A percentile compares a stretch with the other conserved stretches of the same genome.
phyloP scores from a whole-genome alignment of 352 stramenopile genomes.

The Pythium pyrilobum region DNA sequence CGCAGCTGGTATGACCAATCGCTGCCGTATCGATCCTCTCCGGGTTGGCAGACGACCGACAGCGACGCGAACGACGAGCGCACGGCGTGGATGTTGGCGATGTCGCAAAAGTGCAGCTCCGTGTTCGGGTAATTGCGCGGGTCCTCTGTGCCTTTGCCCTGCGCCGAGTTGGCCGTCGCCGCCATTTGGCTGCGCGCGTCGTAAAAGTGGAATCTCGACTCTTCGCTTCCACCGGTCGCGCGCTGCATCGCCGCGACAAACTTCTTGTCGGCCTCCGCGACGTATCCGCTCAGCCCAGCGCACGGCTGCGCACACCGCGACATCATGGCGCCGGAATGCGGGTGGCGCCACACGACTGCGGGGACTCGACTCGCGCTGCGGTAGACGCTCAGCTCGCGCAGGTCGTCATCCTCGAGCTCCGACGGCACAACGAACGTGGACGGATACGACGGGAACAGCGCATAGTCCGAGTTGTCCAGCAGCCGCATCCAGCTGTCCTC shows the following conservation, averaged over 20 bases:
- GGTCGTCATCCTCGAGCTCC: constrained; percentile 88
- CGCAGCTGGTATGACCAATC: constrained; percentile 89
- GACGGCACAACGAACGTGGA: constrained; percentile 90
- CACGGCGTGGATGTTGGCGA: constrained; percentile 99
- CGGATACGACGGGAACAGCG: constrained; percentile 93
- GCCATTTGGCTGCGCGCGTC: constrained; percentile 82
- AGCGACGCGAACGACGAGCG: constrained; percentile 85
- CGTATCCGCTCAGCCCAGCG: constrained; percentile 76
- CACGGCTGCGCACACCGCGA: constrained; percentile 81
- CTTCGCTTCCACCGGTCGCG: constrained; percentile 48
- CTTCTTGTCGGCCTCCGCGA: constrained; percentile 77
- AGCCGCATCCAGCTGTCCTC: constrained; percentile 80
- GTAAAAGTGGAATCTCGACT: constrained; percentile 83
- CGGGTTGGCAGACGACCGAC: constrained; percentile 68
- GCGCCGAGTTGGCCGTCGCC: constrained; percentile 75
- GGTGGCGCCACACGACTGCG: constrained; percentile 90
- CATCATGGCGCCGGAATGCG: constrained; percentile 88
- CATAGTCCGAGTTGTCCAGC: constrained; percentile 85
- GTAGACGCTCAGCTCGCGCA: constrained; percentile 87
- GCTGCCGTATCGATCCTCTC: constrained; percentile 61
- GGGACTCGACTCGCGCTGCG: constrained; percentile 92
- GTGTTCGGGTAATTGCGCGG: constrained; percentile 93
- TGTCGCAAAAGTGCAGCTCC: constrained; percentile 97
- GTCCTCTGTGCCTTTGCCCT: constrained; percentile 89
- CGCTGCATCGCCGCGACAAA: constrained; percentile 67